These are phyloP conservation scores for Kwoniella mangroviensis DNA, from an alignment of 768 basidiomycete species.

Conservation along the genomic window DNA sequence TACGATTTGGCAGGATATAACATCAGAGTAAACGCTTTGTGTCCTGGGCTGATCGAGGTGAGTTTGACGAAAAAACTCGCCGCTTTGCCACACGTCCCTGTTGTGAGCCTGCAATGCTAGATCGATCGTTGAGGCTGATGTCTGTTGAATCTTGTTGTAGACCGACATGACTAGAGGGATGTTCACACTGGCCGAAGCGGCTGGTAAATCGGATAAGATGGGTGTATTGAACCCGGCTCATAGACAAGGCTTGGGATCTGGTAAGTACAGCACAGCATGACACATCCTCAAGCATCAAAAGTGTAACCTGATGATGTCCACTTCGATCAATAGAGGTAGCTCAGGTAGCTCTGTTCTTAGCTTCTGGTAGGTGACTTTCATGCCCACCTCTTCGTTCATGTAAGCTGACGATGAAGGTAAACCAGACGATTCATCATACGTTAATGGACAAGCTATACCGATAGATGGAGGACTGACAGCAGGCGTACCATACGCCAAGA, in stretches of 20 bases:
- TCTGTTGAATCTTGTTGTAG: conserved; percentile 29
- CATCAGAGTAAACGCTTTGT: conserved; percentile 85
- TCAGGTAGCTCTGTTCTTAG: conserved; percentile 80
- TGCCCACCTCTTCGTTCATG: no score
- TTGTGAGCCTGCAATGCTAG: no score
- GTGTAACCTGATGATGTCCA: no score
- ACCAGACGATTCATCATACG: conserved; percentile 53
- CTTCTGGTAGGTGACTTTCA: no score
- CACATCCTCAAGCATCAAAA: no score
- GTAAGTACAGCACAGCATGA: conserved; percentile 58
- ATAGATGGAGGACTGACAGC: conserved; percentile 85
- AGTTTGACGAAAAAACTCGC: background rate
- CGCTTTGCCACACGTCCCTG: no score
- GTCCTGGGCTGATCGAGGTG: conserved; percentile 84
- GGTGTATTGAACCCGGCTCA: conserved; percentile 84
- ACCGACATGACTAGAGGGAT: conserved; percentile 84
- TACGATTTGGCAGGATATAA: conserved; percentile 80
- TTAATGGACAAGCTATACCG: conserved; percentile 85
- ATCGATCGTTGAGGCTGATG: no score
- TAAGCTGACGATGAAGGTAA: conserved; percentile 22
- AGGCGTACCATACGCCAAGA: conserved; percentile 41
- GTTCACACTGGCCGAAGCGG: conserved; percentile 76
- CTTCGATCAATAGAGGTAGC: conserved; percentile 73
- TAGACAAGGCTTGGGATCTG: conserved; percentile 79
- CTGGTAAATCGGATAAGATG: conserved; percentile 75